phyloP scores from a whole-genome alignment of 2,329 filamentous ascomycete species.

The Gaeumannomyces tritici region DNA sequence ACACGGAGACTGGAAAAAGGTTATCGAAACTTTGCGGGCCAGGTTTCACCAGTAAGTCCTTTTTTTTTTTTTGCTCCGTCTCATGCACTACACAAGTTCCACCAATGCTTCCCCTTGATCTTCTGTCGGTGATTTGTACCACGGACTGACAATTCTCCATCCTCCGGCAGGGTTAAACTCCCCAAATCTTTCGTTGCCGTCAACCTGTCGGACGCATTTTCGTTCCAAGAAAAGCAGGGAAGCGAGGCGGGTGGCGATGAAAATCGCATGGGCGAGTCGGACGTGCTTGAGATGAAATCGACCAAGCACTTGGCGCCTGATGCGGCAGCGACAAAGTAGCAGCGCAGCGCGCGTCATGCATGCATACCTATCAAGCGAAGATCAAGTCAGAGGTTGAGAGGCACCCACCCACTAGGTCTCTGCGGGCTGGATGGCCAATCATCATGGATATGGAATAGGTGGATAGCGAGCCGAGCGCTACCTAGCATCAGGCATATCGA shows the following conservation, averaged over 20 bases:
- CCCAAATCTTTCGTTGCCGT: slow-evolving; percentile 58
- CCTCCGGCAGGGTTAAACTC: slow-evolving; percentile 47
- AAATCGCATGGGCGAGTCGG: slow-evolving; percentile 13
- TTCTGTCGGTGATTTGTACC: background rate
- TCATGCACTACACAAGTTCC: slow-evolving; percentile 1
- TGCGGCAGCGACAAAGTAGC: background rate
- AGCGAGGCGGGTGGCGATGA: slow-evolving; percentile 24
- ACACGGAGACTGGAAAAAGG: slow-evolving; percentile 90
- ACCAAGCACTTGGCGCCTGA: slow-evolving; percentile 10
- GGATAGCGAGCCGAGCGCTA: too few relatives aligned
- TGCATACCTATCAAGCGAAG: background rate
- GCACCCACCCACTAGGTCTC: background rate
- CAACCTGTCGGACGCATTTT: slow-evolving; percentile 54
- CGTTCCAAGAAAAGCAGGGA: slow-evolving; percentile 45
- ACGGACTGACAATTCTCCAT: background rate
- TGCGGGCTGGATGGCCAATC: background rate
- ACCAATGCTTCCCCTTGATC: background rate
- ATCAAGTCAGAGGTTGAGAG: background rate
- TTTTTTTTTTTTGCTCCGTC: slow-evolving; percentile 7
- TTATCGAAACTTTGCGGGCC: slow-evolving; percentile 88
- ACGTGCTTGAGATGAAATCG: slow-evolving; percentile 38
- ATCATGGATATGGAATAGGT: background rate
- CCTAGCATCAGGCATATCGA: background rate
- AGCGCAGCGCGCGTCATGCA: background rate
- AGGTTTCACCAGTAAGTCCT: slow-evolving; percentile 82